Base-by-base conservation (phyloP, 768 basidiomycete species). In the Mycena venus region DNA sequence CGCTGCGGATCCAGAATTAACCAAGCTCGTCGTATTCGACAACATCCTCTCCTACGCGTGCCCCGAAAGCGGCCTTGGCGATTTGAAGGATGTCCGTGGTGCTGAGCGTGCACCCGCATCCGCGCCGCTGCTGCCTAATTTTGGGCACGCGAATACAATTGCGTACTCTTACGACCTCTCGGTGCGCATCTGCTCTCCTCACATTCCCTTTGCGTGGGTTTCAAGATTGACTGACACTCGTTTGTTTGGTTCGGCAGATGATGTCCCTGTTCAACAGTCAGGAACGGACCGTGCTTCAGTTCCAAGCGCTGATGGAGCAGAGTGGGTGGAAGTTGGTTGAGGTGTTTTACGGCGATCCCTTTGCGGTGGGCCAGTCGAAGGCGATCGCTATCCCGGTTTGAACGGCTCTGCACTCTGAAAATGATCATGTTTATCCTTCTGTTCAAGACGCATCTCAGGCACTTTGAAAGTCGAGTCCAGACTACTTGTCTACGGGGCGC, bases 341-440 rank as follows among this genome's bases (percentile, higher is more conserved):
- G 12, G 32, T 68, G 4, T 58, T 25, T 23, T 69, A 69, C n/a
- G 68, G 68, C 68, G n/a, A n/a, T n/a, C n/a, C n/a, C n/a, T n/a
- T n/a, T n/a, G n/a, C n/a, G n/a, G n/a, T n/a, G n/a, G n/a, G n/a
- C n/a, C n/a, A 60, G n/a, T 59, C 68, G 1, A 69, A 69, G 9
- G 56, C 58, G 32, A 69, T 60, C 7, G 68, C n/a, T 56, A n/a
- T n/a, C n/a, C n/a, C n/a, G n/a, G n/a, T n/a, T n/a, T n/a, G n/a
- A n/a, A n/a, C n/a, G n/a, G n/a, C n/a, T n/a, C n/a, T n/a, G n/a
- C n/a, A n/a, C n/a, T n/a, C n/a, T n/a, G n/a, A n/a, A n/a, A n/a
- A n/a, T n/a, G n/a, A n/a, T n/a, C n/a, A n/a, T n/a, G n/a, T n/a
- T n/a, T n/a, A n/a, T n/a, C n/a, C n/a, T n/a, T n/a, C n/a, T n/a